Base-by-base conservation (phyloP, 257 asterid species). In the Nicotiana undulata region DNA sequence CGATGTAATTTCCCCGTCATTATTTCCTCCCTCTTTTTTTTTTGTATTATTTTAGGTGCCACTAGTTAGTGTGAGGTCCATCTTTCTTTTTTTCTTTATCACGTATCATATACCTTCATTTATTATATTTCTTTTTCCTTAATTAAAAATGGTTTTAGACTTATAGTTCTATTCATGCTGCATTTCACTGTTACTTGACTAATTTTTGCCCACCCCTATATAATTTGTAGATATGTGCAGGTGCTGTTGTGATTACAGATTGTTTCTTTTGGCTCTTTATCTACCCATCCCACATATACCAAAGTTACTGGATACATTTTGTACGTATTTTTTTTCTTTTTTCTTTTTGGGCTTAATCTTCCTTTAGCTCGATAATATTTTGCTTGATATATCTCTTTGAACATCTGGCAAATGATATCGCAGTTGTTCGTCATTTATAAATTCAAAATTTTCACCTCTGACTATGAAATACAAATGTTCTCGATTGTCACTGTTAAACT, bases 201-300 rank as follows among this genome's bases (percentile, higher is more conserved):
- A 72, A 72, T 24, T 46, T 34, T 46, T 49, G 4, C 60, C 26
- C 60, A 46, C 22, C 78, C 20, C 22, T 22, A 24, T 22, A 46
- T 72, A 24, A 34, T 76, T 37, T 63, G 79, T 82, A 95, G 98
- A 87, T 88, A 32, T 86, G 91, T 83, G 93, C 91, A 83, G 98
- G 98, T 81, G 98, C 97, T 40, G 94, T 93, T 37, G 87, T 77
- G 80, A 92, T 91, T 49, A 93, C 94, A 17, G 96, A 94, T 87
- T 60, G 81, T 31, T 87, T 81, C 58, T 85, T 85, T 85, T 87
- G 98, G 98, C 84, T 93, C 82, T 5, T 95, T 29, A 78, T 95
- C 63, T 93, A 85, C 88, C 97, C 98, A 17, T 92, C 89, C 76
- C 92, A 85, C 64, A 78, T 88, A 18, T 83, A 58, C 72, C 77